Percentiles rank a stretch among this genome's conserved stretches.
These are phyloP conservation scores for Gaultheria prostrata DNA, from an alignment of 148 eudicot species.

Conservation along the genomic window DNA sequence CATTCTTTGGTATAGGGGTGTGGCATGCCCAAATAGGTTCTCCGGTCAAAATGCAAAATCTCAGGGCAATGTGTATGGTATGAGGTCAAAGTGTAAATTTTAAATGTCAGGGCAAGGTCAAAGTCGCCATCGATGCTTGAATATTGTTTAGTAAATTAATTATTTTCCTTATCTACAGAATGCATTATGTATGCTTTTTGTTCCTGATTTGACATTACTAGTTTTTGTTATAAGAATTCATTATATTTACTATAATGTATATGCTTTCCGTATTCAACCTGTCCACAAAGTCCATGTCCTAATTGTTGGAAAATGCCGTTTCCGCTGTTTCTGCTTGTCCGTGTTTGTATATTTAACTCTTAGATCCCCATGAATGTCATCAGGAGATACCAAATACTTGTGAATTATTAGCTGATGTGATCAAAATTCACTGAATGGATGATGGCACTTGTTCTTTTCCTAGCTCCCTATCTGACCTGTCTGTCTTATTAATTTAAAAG, in stretches of 20 bases:
- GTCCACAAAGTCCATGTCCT: not conserved
- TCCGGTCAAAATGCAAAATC: not conserved
- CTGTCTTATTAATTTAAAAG: conserved; percentile 35
- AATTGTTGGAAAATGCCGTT: not conserved
- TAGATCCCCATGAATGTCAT: not conserved
- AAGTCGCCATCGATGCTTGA: not conserved
- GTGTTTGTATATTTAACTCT: not conserved
- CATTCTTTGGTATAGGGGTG: not conserved
- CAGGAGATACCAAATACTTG: not conserved
- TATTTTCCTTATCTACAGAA: not conserved
- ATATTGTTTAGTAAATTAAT: not conserved
- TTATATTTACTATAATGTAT: not conserved
- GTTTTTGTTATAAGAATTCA: not conserved
- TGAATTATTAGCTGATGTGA: not conserved
- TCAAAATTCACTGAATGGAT: conserved; percentile 3
- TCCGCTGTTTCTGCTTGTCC: not conserved
- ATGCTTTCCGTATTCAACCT: not conserved
- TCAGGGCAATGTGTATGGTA: not conserved
- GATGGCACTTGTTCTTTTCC: not conserved
- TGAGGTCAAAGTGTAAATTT: not conserved
- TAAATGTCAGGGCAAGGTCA: not conserved
- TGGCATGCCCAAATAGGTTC: not conserved
- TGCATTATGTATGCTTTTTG: not conserved
- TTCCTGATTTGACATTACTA: not conserved
- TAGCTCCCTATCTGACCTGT: conserved; percentile 16